Evolutionary conservation across 106 monocot genomes (phyloP).

Genomic region (Triglochin maritima): DNA sequence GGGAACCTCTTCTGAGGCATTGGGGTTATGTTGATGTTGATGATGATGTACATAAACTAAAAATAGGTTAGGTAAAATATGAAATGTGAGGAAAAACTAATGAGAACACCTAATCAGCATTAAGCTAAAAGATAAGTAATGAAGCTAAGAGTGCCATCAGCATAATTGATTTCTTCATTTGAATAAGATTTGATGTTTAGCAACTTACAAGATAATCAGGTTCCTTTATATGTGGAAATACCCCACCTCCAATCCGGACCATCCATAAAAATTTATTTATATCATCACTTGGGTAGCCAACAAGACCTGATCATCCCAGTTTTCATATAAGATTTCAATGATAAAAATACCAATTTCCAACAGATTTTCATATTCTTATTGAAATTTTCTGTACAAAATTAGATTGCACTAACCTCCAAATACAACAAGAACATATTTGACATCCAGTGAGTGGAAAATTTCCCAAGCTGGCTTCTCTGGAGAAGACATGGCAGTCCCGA

Average conservation of each 20-base stretch:
- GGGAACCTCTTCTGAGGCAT: too few relatives aligned
- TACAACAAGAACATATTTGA: slow-evolving; percentile 99
- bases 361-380: neutral
- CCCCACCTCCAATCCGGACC: slow-evolving; percentile 99
- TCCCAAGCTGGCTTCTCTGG: slow-evolving; percentile 96
- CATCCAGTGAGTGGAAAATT: slow-evolving; percentile 87
- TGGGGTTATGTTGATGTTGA: too few relatives aligned
- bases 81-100: neutral
- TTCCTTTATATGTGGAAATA: slow-evolving; percentile 97
- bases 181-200: neutral
- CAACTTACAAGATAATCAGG: slow-evolving; percentile 96
- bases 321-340: neutral
- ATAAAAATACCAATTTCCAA: neutral
- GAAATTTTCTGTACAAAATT: neutral
- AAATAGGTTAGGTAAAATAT: neutral
- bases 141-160: too few relatives aligned
- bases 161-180: too few relatives aligned
- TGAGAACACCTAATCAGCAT: too few relatives aligned
- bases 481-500: slow-evolving; percentile 98
- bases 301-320: slow-evolving; percentile 47
- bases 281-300: slow-evolving; percentile 99
- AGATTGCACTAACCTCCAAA: slow-evolving; percentile 58
- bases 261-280: slow-evolving; percentile 99
- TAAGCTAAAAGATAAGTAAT: too few relatives aligned
- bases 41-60: neutral